phyloP scores from a whole-genome alignment of 2,329 filamentous ascomycete genomes.

The Fusarium humuli region DNA sequence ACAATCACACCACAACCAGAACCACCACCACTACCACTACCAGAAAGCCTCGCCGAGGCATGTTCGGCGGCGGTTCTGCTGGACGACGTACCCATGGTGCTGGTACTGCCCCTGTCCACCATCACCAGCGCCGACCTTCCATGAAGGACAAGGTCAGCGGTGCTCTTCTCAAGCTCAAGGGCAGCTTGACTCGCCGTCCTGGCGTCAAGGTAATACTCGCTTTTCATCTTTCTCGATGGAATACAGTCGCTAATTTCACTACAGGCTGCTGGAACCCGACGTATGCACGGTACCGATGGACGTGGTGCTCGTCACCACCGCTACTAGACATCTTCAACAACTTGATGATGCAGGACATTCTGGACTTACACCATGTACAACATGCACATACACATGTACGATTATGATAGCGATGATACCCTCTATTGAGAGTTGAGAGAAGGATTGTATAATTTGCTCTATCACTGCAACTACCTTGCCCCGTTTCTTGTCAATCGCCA shows the following conservation, averaged over 20 bases:
- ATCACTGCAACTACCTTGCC: slow-evolving; percentile 17
- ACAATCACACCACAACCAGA: slow-evolving; percentile 48
- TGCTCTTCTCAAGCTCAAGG: slow-evolving; percentile 78
- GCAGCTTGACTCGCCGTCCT: slow-evolving; percentile 74
- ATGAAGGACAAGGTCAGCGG: slow-evolving; percentile 84
- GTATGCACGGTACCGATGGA: slow-evolving; percentile 81
- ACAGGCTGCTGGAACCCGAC: slow-evolving; percentile 77
- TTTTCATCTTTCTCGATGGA: neutral
- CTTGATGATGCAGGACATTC: slow-evolving; percentile 10
- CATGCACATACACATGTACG: slow-evolving; percentile 28
- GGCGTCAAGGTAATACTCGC: slow-evolving; percentile 72
- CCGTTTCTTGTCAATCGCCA: slow-evolving; percentile 7
- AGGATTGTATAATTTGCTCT: slow-evolving; percentile 28
- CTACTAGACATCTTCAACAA: slow-evolving; percentile 17
- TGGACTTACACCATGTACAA: neutral
- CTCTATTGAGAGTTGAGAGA: slow-evolving; percentile 22
- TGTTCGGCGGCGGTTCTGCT: slow-evolving; percentile 56
- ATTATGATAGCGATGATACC: slow-evolving; percentile 41
- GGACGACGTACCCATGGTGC: slow-evolving; percentile 53
- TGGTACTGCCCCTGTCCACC: slow-evolving; percentile 57
- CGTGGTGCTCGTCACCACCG: slow-evolving; percentile 62
- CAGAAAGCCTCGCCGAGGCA: slow-evolving; percentile 54
- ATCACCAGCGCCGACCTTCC: slow-evolving; percentile 74
- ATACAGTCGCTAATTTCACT: neutral
- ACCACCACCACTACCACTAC: slow-evolving; percentile 56